phyloP scores from a whole-genome alignment of 2,329 filamentous ascomycete species.

The Dactylellina parvicollis region DNA sequence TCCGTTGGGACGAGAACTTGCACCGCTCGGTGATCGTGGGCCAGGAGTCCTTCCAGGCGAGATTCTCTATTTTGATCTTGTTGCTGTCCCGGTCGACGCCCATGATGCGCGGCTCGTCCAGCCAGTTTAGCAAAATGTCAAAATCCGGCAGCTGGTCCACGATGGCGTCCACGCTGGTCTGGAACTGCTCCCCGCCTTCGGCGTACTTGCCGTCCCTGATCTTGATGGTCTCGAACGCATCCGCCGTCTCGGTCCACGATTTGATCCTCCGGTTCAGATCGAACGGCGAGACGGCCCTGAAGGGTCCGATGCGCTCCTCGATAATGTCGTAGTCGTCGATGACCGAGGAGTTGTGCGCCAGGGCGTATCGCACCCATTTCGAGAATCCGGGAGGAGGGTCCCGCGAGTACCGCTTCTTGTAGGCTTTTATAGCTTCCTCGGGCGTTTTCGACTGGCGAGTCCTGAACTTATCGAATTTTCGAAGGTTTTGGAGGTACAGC shows the following conservation, averaged over 20 bases:
- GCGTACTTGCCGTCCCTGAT: constrained; percentile 60
- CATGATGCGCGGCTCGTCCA: constrained; percentile 56
- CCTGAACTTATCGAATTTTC: constrained; percentile 15
- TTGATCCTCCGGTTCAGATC: constrained; percentile 31
- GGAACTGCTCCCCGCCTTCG: constrained; percentile 24
- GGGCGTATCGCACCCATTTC: constrained; percentile 64
- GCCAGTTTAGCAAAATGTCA: constrained; percentile 58
- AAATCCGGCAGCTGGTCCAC: constrained; percentile 55
- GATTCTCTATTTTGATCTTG: constrained; percentile 59
- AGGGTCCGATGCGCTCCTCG: constrained; percentile 62
- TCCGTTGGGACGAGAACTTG: constrained; percentile 58
- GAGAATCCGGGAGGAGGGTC: constrained; percentile 65
- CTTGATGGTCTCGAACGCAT: constrained; percentile 48
- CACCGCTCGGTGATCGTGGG: constrained; percentile 64
- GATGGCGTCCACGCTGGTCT: constrained; percentile 37
- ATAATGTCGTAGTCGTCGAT: constrained; percentile 67
- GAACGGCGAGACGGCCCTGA: constrained; percentile 58
- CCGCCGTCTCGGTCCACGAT: constrained; percentile 17
- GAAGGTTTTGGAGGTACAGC: constrained; percentile 17
- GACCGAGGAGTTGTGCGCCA: constrained; percentile 62
- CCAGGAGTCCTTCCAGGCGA: constrained; percentile 58
- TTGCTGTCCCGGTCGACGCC: constrained; percentile 63
- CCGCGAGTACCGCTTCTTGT: constrained; percentile 62
- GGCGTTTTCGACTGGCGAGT: constrained; percentile 30
- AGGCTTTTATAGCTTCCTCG: constrained; percentile 57